Base-by-base conservation (phyloP, 495 filamentous ascomycete genomes). In the Xylaria flabelliformis region DNA sequence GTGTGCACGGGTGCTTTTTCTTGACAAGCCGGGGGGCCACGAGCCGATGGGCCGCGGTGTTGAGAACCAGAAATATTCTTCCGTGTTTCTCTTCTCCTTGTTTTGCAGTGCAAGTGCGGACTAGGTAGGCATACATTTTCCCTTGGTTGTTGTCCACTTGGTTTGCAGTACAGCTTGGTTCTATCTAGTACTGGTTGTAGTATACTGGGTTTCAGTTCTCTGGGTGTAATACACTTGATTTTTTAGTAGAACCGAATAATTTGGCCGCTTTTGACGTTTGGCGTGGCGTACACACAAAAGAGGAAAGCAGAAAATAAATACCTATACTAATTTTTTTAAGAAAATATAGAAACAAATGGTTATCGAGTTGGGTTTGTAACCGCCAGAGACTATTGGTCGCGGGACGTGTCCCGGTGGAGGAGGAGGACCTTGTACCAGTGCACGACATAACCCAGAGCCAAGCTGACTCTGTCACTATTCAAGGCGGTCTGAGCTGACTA, bases 401-500 rank as follows among this genome's bases (percentile, higher is more conserved):
- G 63, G 70, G 34, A 39, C 13, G 39, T 48, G 62, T 55, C 51
- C 70, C 70, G 70, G 70, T 17, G 19, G 50, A 63, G 46, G n/a
- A 4, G 69, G 64, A 39, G 62, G 50, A 51, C 36, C 8, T 39
- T 46, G 39, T 58, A 70, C 3, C 61, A 6, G 44, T 13, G 29
- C 13, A 39, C 34, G 56, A 56, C 50, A 64, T 50, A 72, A 67
- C 55, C 55, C 70, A 65, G 39, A 66, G 26, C 71, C 64, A 67
- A 73, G 71, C 71, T 73, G 71, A 73, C 64, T 51, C 64, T 67
- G 71, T 59, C 56, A 59, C 44, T 67, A 55, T 69, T 64, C 71
- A 63, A 73, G 71, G 71, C 71, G 71, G 71, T 73, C 71, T 73
- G 71, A 72, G 71, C 71, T 73, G 71, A 73, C 71, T 73, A 73